Evolutionary conservation across 2,329 filamentous ascomycete species (phyloP).

Genomic region (Xylaria sp.): DNA sequence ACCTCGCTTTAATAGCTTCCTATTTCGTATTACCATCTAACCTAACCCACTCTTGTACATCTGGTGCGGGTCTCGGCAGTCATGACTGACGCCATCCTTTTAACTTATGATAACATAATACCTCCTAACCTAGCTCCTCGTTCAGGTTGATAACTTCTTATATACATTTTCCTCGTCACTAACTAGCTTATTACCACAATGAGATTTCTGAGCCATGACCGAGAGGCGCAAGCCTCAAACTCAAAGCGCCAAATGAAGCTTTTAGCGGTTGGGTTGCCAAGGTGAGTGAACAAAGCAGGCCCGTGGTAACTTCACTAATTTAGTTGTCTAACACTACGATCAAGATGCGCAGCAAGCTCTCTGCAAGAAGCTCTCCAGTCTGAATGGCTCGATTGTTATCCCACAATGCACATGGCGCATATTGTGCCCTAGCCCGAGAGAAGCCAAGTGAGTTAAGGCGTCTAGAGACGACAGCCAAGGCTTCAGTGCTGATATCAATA

Average conservation of each 20-base stretch:
- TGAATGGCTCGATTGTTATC: conserved; percentile 44
- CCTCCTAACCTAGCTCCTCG: background rate
- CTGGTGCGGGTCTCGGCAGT: background rate
- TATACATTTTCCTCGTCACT: background rate
- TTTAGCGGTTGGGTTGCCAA: conserved; percentile 2
- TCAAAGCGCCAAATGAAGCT: background rate
- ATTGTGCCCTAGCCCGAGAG: conserved; percentile 41
- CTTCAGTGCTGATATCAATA: background rate
- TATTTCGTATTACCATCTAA: no score
- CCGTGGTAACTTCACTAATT: background rate
- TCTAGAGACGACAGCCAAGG: background rate
- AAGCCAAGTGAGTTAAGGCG: conserved; percentile 38
- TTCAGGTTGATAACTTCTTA: background rate
- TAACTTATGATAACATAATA: background rate
- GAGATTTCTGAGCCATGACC: background rate
- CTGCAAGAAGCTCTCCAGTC: conserved; percentile 51
- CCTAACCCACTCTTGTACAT: no score
- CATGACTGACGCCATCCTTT: background rate
- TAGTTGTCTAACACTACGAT: background rate
- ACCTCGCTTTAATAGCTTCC: no score
- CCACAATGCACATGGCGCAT: conserved; percentile 51
- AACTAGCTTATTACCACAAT: background rate
- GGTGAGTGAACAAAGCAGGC: background rate
- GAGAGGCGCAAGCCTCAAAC: background rate
- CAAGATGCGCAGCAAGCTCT: conserved; percentile 51